Evolutionary conservation across 2,329 filamentous ascomycete species (phyloP).

Genomic region (Aspergillus piperis): DNA sequence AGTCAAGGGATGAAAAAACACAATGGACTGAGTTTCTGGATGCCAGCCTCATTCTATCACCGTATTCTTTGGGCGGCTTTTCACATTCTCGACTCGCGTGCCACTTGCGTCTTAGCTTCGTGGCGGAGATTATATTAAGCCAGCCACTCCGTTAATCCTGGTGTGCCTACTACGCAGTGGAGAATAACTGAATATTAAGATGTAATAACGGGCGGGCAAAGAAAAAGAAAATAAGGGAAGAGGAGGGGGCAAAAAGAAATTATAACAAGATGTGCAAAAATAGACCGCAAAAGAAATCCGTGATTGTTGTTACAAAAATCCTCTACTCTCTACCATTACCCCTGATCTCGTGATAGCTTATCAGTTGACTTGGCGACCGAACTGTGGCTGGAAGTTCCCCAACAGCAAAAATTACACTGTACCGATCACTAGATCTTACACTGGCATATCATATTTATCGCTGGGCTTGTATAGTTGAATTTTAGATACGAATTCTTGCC

Average conservation of each 20-base stretch:
- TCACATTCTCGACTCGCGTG: background rate
- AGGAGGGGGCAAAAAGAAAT: background rate
- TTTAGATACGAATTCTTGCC: background rate
- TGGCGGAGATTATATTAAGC: background rate
- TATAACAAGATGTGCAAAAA: background rate
- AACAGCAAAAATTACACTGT: background rate
- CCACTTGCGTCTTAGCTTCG: background rate
- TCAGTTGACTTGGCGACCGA: conserved; percentile 15
- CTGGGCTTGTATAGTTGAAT: background rate
- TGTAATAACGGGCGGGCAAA: background rate
- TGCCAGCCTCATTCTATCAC: background rate
- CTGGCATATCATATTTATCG: no score
- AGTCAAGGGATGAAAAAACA: background rate
- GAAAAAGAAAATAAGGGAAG: background rate
- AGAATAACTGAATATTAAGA: background rate
- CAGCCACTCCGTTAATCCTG: background rate
- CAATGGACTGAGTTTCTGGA: background rate
- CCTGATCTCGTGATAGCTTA: conserved; percentile 5
- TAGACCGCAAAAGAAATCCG: background rate
- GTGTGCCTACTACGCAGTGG: background rate
- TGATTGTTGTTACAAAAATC: background rate
- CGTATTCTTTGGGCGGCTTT: background rate
- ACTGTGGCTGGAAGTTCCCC: background rate
- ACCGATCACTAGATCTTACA: background rate
- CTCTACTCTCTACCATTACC: background rate